Percentiles rank a stretch among this genome's conserved stretches.
These are phyloP conservation scores for Vicia sativa DNA, from an alignment of 306 rosid genomes.

Conservation along the genomic window DNA sequence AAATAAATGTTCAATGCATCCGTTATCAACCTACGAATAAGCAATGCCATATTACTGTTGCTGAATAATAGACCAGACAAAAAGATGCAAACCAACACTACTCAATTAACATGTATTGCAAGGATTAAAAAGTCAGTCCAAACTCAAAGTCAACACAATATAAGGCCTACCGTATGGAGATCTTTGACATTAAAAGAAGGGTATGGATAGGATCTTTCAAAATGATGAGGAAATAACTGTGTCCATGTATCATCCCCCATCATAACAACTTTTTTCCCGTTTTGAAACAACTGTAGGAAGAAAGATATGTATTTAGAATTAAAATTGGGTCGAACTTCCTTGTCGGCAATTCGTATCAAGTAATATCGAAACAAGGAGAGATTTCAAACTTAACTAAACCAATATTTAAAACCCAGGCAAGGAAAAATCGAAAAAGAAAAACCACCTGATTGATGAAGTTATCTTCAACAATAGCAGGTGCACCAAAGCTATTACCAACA, in stretches of 20 bases:
- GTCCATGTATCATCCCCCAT: conserved; percentile 99
- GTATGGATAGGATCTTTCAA: conserved; percentile 72
- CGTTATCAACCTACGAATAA: conserved; percentile 81
- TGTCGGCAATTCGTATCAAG: neutral
- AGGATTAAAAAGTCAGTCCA: conserved; percentile 29
- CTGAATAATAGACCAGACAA: neutral
- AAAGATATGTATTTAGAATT: conserved; percentile 18
- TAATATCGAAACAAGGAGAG: conserved; percentile 3
- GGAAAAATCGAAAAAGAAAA: conserved; percentile 1
- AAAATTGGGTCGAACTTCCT: conserved; percentile 11
- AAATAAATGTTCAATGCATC: conserved; percentile 87
- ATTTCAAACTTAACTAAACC: neutral
- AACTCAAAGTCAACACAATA: conserved; percentile 9
- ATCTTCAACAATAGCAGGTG: conserved; percentile 87
- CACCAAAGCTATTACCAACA: conserved; percentile 98
- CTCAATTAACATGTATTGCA: conserved; percentile 24
- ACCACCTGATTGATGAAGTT: conserved; percentile 72
- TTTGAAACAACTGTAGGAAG: conserved; percentile 73
- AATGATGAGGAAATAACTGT: conserved; percentile 91
- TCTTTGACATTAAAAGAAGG: conserved; percentile 98
- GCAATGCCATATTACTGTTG: conserved; percentile 11
- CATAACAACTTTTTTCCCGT: conserved; percentile 91
- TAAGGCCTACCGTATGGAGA: conserved; percentile 77
- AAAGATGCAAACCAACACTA: conserved; percentile 9
- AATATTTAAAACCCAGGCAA: conserved; percentile 25